Evolutionary conservation across 2,329 filamentous ascomycete species (phyloP).

Genomic region (Bipolaris zeicola): DNA sequence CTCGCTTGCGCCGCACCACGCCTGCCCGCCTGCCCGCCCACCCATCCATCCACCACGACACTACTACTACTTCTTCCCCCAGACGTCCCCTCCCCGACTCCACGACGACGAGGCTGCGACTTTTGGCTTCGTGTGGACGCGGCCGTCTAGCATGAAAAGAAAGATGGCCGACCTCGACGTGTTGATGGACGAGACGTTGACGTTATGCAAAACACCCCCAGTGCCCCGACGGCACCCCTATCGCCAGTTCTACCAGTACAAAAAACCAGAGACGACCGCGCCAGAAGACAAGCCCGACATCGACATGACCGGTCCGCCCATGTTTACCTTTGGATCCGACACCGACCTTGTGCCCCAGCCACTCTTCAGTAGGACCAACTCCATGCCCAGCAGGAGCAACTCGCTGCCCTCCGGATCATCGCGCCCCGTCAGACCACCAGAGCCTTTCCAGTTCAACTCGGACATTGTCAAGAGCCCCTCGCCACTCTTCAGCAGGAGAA

Average conservation of each 20-base stretch:
- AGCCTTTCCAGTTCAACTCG: conserved; percentile 23
- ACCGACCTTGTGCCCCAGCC: conserved; percentile 31
- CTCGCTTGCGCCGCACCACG: conserved; percentile 16
- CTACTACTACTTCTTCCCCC: neutral
- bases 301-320: conserved; percentile 15
- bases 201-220: conserved; percentile 24
- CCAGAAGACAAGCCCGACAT: conserved; percentile 12
- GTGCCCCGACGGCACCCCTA: conserved; percentile 22
- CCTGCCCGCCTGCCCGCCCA: neutral
- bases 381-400: conserved; percentile 24
- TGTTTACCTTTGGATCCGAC: conserved; percentile 15
- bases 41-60: neutral
- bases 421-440: conserved; percentile 12
- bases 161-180: conserved; percentile 17
- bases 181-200: conserved; percentile 20
- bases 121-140: neutral
- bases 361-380: conserved; percentile 32
- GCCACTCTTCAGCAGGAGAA: conserved; percentile 36
- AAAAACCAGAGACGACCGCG: conserved; percentile 18
- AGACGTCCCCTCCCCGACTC: neutral
- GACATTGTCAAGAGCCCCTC: conserved; percentile 17
- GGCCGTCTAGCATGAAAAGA: conserved; percentile 16
- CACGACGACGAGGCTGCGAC: conserved; percentile 10
- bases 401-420: conserved; percentile 18
- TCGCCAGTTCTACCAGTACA: conserved; percentile 20